Evolutionary conservation across 108 stramenopile genomes (phyloP), one percentile per base, ranked within the genome.

Genomic region (Skeletonema costatum): DNA sequence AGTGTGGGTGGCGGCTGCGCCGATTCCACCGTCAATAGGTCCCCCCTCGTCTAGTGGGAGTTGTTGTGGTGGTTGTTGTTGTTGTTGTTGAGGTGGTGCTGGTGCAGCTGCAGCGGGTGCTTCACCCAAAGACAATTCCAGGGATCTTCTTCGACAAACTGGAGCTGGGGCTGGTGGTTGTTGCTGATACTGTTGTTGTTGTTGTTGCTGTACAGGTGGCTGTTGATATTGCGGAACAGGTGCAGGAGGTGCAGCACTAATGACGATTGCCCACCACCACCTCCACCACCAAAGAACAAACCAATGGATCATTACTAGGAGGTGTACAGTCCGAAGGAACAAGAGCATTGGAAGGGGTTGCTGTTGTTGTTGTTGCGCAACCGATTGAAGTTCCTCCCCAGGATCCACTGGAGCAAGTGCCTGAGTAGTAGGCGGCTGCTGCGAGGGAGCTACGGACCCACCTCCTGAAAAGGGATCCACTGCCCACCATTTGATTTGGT

Each of bases 61-160:
- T n/a, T n/a, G n/a, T n/a, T n/a, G n/a, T n/a, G n/a, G n/a, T n/a
- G n/a, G n/a, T n/a, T n/a, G n/a, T n/a, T n/a, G n/a, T n/a, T n/a
- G n/a, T n/a, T 35, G 68, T n/a, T 66, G 79, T 4, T 73, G 66
- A 2, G 31, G 32, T 6, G 67, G 58, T n/a, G n/a, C n/a, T n/a
- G n/a, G n/a, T 16, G 74, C 36, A 21, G 59, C 73, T 11, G 77
- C 30, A 41, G 87, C 60, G 35, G 83, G 56, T 77, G 86, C 85
- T 65, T 87, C 87, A 42, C 86, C n/a, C 87, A 75, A 95, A 75
- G 46, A 87, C 90, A 35, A n/a, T 83, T 85, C 86, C 87, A 95
- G 35, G 92, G 82, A 78, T 90, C 89, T 33, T 84, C 86, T 44
- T 76, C 74, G 11, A 53, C 66, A 6, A n/a, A 39, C 48, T 35